A percentile compares a stretch with the other conserved stretches of the same genome.
These are phyloP conservation scores for Ophiostoma sp. DNA, from an alignment of 2,329 filamentous ascomycete species.

Conservation along the genomic window DNA sequence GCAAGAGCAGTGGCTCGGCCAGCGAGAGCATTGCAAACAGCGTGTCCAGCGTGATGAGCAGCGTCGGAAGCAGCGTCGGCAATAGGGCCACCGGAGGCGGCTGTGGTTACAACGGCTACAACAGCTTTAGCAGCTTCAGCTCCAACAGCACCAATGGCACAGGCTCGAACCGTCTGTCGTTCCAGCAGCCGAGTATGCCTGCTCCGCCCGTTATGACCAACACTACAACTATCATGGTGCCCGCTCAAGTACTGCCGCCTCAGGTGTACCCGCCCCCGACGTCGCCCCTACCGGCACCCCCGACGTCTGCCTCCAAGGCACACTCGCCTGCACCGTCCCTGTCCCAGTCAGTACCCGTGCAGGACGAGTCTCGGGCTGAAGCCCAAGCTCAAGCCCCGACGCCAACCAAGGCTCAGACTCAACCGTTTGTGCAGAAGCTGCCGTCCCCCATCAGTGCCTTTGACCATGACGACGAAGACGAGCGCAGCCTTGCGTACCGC, in stretches of 20 bases:
- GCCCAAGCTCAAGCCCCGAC: neutral
- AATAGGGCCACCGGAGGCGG: too few relatives aligned
- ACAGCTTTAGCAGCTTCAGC: slow-evolving; percentile 12
- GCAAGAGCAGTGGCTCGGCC: slow-evolving; percentile 24
- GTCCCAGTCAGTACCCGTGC: neutral
- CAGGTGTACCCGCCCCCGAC: neutral
- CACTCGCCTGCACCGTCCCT: neutral
- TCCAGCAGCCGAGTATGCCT: neutral
- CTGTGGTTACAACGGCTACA: slow-evolving; percentile 2
- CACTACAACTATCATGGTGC: neutral
- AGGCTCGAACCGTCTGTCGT: slow-evolving; percentile 14
- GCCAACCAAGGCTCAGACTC: neutral
- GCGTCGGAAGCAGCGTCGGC: slow-evolving; percentile 17
- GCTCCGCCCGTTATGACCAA: neutral
- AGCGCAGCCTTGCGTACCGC: slow-evolving; percentile 7
- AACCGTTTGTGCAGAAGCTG: neutral
- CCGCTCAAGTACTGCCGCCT: neutral
- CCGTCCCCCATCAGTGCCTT: slow-evolving; percentile 24
- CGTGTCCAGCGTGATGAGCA: slow-evolving; percentile 15
- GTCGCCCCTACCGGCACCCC: neutral
- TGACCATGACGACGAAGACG: slow-evolving; percentile 24
- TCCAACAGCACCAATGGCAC: slow-evolving; percentile 17
- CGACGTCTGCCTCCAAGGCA: neutral
- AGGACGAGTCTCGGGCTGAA: neutral
- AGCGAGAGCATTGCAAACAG: slow-evolving; percentile 23